phyloP scores from a whole-genome alignment of 1,139 yeast genomes.

The Diutina pseudorugosa region DNA sequence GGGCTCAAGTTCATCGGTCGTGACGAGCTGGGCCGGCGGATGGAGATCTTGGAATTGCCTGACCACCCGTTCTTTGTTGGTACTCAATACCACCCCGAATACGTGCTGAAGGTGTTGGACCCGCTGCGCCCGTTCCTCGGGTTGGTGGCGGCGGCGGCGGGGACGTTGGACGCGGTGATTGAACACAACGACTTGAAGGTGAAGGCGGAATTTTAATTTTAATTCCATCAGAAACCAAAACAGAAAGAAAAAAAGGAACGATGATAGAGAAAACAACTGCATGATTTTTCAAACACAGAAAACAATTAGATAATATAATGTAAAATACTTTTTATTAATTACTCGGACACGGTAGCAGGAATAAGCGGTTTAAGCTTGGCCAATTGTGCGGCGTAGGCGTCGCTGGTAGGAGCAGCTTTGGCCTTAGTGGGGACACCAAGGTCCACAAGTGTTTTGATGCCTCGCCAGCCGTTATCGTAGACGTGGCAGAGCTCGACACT shows the following conservation, averaged over 20 bases:
- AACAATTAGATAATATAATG: not conserved
- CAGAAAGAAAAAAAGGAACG: not conserved
- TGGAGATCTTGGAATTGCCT: slow-evolving; percentile 81
- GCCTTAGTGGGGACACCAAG: not conserved
- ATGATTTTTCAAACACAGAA: no score
- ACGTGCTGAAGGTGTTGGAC: slow-evolving; percentile 87
- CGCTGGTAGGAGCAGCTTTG: not conserved
- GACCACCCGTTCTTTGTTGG: slow-evolving; percentile 87
- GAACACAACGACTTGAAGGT: slow-evolving; percentile 3
- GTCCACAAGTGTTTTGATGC: slow-evolving; percentile 27
- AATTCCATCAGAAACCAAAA: not conserved
- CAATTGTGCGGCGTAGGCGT: not conserved
- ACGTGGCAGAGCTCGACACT: slow-evolving; percentile 66
- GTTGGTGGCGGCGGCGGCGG: slow-evolving; percentile 84
- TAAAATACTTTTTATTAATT: not conserved
- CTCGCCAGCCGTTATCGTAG: slow-evolving; percentile 68
- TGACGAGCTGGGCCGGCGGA: slow-evolving; percentile 81
- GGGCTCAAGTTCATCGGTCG: slow-evolving; percentile 89
- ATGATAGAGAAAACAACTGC: not conserved
- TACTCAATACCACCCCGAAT: slow-evolving; percentile 97
- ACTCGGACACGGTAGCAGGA: not conserved
- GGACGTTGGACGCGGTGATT: slow-evolving; percentile 52
- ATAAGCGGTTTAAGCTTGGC: not conserved
- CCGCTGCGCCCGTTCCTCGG: slow-evolving; percentile 97
- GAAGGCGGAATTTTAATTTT: not conserved